Base-by-base conservation (phyloP, 208 protist genomes). In the Wallacemonas sp. region DNA sequence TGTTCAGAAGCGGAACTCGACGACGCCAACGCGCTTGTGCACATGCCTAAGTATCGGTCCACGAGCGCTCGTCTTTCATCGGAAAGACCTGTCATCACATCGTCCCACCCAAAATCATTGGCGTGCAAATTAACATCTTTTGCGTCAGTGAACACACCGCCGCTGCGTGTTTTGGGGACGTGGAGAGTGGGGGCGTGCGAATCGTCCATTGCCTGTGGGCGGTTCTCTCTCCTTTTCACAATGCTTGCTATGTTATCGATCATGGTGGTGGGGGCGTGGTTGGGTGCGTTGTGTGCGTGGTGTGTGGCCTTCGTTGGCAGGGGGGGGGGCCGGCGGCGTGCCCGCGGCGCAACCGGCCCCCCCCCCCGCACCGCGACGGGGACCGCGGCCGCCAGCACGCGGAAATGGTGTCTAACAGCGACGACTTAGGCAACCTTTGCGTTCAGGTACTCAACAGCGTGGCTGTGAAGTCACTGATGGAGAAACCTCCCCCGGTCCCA, bases 401-500 rank as follows among this genome's bases (percentile, higher is more conserved):
- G 0, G 83, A 91, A 53, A 65, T 61, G 22, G 61, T 87, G 10
- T 26, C 34, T 5, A 24, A 68, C 13, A 50, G 62, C 10, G 52
- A 10, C 12, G 50, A 65, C 6, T 53, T 79, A 1, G 38, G 65
- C 37, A 63, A 58, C 46, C 65, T 80, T 32, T 53, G 54, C 30
- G 76, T 92, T 33, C 89, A 94, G 53, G 83, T 94, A 22, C 66
- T 91, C 21, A 89, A 79, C 12, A 82, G 79, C 60, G 73, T 76
- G 3, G 68, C 78, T 24, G 78, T 86, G 12, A 64, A 67, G 17
- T 17, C 44, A 33, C 64, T 91, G 13, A 41, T 38, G 50, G 50
- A 57, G 32, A 34, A n/a, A 10, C 45, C 58, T 12, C 42, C 41
- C 15, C 15, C 13, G 3, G n/a, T 48, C 67, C 39, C 61, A 82